phyloP scores from a whole-genome alignment of 78 protist species.

The Pigoraptor vietnamica region DNA sequence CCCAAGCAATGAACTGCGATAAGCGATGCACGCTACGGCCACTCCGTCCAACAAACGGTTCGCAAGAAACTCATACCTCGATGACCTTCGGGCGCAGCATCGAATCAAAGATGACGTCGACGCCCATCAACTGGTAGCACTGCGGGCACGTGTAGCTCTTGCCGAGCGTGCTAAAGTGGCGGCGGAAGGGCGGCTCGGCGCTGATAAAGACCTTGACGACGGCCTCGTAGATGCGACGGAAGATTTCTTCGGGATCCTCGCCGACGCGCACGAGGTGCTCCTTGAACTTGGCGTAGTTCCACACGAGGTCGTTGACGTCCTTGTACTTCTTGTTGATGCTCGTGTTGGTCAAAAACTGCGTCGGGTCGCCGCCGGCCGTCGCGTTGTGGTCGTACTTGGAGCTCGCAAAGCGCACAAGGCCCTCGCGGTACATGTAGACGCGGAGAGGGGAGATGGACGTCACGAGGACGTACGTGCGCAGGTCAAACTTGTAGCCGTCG shows the following conservation, averaged over 20 bases:
- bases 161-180: neutral
- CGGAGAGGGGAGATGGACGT: constrained; percentile 53
- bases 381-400: neutral
- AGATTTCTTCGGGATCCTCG: neutral
- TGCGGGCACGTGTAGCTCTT: neutral
- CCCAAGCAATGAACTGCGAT: too few relatives aligned
- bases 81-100: neutral
- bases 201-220: neutral
- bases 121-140: neutral
- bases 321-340: neutral
- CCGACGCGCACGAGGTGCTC: neutral
- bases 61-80: too few relatives aligned
- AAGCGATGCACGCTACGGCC: too few relatives aligned
- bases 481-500: constrained; percentile 34
- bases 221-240: neutral
- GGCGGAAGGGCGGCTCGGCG: neutral
- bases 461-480: constrained; percentile 72
- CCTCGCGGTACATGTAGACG: constrained; percentile 41
- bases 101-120: neutral
- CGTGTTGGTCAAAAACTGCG: neutral
- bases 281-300: neutral
- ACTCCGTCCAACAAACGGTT: too few relatives aligned
- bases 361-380: neutral
- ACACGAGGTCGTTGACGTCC: neutral
- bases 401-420: constrained; percentile 59